phyloP scores from a whole-genome alignment of 2,329 filamentous ascomycete species.

The Neurospora crassa region DNA sequence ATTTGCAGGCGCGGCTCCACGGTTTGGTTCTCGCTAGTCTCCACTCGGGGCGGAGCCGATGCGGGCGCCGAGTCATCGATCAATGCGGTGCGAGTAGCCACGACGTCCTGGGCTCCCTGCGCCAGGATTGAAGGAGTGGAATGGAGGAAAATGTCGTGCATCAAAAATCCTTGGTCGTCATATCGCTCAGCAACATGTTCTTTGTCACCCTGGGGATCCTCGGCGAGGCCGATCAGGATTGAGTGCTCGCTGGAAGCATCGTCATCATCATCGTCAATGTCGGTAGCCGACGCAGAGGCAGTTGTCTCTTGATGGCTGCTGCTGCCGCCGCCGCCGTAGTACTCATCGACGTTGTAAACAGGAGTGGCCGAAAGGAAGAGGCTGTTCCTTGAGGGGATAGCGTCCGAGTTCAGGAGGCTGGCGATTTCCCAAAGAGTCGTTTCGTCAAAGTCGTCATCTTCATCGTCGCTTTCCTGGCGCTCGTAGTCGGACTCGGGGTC shows the following conservation, averaged over 20 bases:
- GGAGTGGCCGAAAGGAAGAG: slow-evolving; percentile 30
- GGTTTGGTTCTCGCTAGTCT: slow-evolving; percentile 10
- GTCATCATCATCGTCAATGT: slow-evolving; percentile 22
- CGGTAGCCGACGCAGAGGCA: not conserved
- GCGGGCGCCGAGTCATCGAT: slow-evolving; percentile 1
- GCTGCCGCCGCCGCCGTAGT: slow-evolving; percentile 8
- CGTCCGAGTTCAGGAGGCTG: slow-evolving; percentile 42
- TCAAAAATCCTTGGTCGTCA: not conserved
- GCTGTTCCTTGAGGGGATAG: slow-evolving; percentile 42
- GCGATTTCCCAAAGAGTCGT: slow-evolving; percentile 56
- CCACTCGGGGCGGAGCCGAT: slow-evolving; percentile 6
- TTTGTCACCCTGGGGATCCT: slow-evolving; percentile 4
- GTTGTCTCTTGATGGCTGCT: not conserved
- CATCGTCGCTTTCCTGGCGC: slow-evolving; percentile 26
- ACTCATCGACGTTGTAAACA: slow-evolving; percentile 23
- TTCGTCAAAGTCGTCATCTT: slow-evolving; percentile 49
- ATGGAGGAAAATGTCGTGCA: not conserved
- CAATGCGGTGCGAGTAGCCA: not conserved
- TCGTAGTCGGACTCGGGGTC: slow-evolving; percentile 23
- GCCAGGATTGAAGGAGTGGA: not conserved
- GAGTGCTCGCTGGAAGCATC: slow-evolving; percentile 20
- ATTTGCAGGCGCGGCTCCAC: slow-evolving; percentile 6
- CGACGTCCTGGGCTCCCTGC: not conserved
- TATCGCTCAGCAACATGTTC: not conserved
- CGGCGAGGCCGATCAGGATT: slow-evolving; percentile 24